Conservation (phyloP, 2,329 filamentous ascomycete genomes). For the Phoma herbarum region DNA sequence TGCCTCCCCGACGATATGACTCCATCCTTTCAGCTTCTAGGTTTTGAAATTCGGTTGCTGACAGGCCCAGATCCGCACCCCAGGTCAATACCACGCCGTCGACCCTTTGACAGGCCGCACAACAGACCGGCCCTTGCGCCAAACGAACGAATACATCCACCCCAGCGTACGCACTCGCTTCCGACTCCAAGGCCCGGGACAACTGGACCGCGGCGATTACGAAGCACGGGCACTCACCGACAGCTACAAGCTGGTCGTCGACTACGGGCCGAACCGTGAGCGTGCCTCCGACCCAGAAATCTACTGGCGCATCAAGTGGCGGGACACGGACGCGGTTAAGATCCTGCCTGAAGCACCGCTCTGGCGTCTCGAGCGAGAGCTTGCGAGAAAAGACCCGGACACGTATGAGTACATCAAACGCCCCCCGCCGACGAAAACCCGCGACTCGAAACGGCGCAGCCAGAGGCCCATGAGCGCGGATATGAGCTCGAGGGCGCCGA, state of each 20-base stretch:
- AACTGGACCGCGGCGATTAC: slow-evolving; percentile 57
- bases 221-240: slow-evolving; percentile 55
- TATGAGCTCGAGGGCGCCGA: slow-evolving; percentile 15
- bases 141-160: slow-evolving; percentile 63
- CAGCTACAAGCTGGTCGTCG: slow-evolving; percentile 59
- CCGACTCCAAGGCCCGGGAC: slow-evolving; percentile 57
- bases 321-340: slow-evolving; percentile 49
- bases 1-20: no score
- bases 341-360: slow-evolving; percentile 57
- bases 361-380: slow-evolving; percentile 55
- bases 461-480: slow-evolving; percentile 30
- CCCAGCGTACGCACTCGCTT: slow-evolving; percentile 58
- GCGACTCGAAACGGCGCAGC: slow-evolving; percentile 25
- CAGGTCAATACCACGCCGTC: slow-evolving; percentile 57
- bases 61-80: slow-evolving; percentile 51
- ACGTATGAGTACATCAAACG: slow-evolving; percentile 53
- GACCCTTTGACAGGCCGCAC: slow-evolving; percentile 55
- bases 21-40: background rate
- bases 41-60: background rate
- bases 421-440: slow-evolving; percentile 43
- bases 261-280: slow-evolving; percentile 46
- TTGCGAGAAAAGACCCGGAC: slow-evolving; percentile 53
- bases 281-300: slow-evolving; percentile 51
- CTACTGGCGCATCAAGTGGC: slow-evolving; percentile 54
- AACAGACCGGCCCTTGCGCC: slow-evolving; percentile 55